A percentile compares a stretch with the other conserved stretches of the same genome.
Conservation (phyloP, 768 basidiomycete species). For the Aureoboletus auriporus region DNA sequence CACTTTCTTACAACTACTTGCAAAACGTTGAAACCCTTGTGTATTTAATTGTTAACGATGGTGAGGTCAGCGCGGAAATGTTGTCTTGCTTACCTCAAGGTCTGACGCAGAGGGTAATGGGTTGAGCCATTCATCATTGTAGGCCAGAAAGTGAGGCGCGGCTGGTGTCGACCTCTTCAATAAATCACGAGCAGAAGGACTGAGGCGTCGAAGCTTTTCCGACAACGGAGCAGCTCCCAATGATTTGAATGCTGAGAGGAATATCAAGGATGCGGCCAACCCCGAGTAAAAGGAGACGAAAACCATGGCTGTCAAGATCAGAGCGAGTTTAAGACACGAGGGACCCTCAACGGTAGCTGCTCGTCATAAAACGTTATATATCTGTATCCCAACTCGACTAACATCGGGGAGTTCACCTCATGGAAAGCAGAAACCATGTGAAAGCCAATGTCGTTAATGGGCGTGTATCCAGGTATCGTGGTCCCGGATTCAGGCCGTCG, state of each 20-base stretch:
- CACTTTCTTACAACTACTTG: conserved; percentile 1
- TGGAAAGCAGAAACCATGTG: conserved; percentile 8
- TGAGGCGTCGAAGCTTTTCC: conserved; percentile 21
- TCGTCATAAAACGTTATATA: conserved; percentile 16
- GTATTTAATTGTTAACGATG: neutral
- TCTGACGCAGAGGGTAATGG: conserved; percentile 42
- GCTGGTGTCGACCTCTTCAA: conserved; percentile 29
- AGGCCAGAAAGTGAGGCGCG: conserved; percentile 46
- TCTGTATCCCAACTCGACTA: neutral
- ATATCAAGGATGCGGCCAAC: conserved; percentile 1
- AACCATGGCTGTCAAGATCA: conserved; percentile 9
- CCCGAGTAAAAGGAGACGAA: neutral
- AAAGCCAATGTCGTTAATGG: neutral
- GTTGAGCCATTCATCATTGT: conserved; percentile 39
- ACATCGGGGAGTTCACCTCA: neutral
- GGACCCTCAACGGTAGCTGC: neutral
- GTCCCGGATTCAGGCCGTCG: conserved; percentile 1
- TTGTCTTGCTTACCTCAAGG: conserved; percentile 34
- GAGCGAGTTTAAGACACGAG: neutral
- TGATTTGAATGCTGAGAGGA: conserved; percentile 5
- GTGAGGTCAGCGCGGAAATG: neutral
- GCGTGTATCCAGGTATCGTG: conserved; percentile 1
- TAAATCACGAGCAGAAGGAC: conserved; percentile 16
- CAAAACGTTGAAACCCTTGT: conserved; percentile 34
- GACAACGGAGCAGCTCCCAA: conserved; percentile 14